Evolutionary conservation across 1,284 basidiomycete genomes (phyloP).

Genomic region (Hemileia vastatrix): DNA sequence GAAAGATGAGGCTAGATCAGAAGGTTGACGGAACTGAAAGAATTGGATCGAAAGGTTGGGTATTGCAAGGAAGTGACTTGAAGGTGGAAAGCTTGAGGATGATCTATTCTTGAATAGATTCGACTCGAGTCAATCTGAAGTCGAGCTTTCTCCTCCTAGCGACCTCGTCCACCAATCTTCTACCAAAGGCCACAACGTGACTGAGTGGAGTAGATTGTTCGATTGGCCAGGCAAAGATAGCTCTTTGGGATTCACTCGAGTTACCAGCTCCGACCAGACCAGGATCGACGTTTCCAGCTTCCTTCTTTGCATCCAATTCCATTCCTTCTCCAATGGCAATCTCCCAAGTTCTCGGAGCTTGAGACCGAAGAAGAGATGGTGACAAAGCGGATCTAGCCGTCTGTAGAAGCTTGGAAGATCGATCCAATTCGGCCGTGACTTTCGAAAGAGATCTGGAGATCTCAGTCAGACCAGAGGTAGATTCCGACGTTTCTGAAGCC

Average conservation of each 20-base stretch:
- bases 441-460: neutral
- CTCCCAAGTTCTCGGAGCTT: neutral
- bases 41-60: too few species aligned
- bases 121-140: neutral
- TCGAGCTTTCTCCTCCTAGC: neutral
- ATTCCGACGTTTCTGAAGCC: neutral
- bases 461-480: neutral
- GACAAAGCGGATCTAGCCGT: neutral
- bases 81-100: neutral
- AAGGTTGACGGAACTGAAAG: too few species aligned
- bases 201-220: neutral
- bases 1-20: too few species aligned
- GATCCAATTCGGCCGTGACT: neutral
- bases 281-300: neutral
- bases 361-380: neutral
- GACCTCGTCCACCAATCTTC: neutral
- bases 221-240: conserved; percentile 1
- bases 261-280: neutral
- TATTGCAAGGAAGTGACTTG: neutral
- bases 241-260: neutral
- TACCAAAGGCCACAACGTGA: neutral
- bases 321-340: neutral
- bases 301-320: neutral
- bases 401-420: neutral
- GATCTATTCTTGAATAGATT: neutral